These are phyloP conservation scores for Elongisporangium anandrum DNA, from an alignment of 352 stramenopile species.

Conservation along the genomic window DNA sequence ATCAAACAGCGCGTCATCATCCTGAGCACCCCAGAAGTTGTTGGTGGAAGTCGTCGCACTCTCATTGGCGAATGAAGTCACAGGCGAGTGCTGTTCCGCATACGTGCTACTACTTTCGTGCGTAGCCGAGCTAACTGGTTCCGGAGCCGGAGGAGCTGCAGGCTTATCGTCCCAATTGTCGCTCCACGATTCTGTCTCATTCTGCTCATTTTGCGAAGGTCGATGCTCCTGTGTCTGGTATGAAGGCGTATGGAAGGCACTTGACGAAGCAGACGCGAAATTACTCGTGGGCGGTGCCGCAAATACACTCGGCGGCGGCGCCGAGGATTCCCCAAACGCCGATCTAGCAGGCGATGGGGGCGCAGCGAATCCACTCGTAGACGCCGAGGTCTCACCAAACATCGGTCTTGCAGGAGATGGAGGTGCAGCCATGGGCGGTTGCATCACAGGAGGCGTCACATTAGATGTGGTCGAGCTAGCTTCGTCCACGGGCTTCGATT, in stretches of 20 bases:
- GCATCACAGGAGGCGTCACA: conserved; percentile 10
- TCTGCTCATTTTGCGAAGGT: neutral
- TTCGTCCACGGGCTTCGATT: conserved; percentile 9
- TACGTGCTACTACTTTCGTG: neutral
- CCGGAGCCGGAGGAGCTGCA: neutral
- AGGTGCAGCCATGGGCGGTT: conserved; percentile 4
- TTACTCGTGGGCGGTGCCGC: neutral
- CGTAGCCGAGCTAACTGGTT: neutral
- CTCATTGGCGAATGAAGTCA: neutral
- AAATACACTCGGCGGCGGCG: neutral
- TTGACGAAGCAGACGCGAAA: neutral
- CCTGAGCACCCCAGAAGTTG: conserved; percentile 62
- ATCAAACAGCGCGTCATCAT: conserved; percentile 57
- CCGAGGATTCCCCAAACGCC: neutral
- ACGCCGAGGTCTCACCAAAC: neutral
- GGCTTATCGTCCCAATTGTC: neutral
- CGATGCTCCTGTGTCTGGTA: neutral
- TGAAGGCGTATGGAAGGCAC: neutral
- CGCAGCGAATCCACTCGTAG: neutral
- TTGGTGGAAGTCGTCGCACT: conserved; percentile 6
- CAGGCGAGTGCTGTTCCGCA: conserved; percentile 5
- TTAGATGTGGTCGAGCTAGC: neutral
- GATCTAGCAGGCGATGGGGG: neutral
- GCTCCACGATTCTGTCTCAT: neutral
- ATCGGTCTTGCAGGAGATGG: conserved; percentile 4